Conservation (phyloP, 148 eudicot genomes). For the Nyssa sinensis region DNA sequence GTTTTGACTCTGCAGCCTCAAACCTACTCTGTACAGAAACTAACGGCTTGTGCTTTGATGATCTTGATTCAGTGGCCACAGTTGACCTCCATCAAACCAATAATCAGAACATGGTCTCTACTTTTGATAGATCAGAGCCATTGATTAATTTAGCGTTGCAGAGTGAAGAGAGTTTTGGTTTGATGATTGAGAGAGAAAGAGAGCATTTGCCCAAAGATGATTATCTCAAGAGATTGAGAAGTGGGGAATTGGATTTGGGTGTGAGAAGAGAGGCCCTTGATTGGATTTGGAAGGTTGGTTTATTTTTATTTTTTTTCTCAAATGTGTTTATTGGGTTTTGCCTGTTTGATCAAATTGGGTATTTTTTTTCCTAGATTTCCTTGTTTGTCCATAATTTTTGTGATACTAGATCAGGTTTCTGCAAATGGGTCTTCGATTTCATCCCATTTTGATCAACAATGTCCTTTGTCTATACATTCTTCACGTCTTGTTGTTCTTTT, state of each 20-base stretch:
- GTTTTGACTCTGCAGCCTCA: slow-evolving; percentile 33
- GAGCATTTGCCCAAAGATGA: slow-evolving; percentile 52
- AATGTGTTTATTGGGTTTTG: not conserved
- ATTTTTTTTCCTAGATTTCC: not conserved
- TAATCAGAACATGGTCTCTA: slow-evolving; percentile 20
- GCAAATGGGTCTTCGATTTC: slow-evolving; percentile 1
- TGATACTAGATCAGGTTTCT: not conserved
- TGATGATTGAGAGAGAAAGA: slow-evolving; percentile 55
- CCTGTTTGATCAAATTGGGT: slow-evolving; percentile 2
- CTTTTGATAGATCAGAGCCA: slow-evolving; percentile 29
- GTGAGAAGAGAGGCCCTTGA: slow-evolving; percentile 63
- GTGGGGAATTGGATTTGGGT: slow-evolving; percentile 53
- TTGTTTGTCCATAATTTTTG: not conserved
- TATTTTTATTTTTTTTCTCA: slow-evolving; percentile 4
- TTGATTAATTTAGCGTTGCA: slow-evolving; percentile 32
- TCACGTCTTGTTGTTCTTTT: not conserved
- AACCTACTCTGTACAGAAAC: slow-evolving; percentile 52
- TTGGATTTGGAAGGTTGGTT: slow-evolving; percentile 83
- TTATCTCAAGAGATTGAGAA: slow-evolving; percentile 61
- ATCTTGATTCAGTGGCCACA: slow-evolving; percentile 27
- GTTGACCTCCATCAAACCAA: slow-evolving; percentile 19
- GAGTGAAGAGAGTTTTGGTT: slow-evolving; percentile 51
- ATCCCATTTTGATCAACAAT: not conserved
- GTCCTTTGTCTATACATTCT: not conserved
- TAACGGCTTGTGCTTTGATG: slow-evolving; percentile 49